A percentile compares a stretch with the other conserved stretches of the same genome.
phyloP scores from a whole-genome alignment of 371 early-diverging fungal genomes.

The Mortierella sp. region DNA sequence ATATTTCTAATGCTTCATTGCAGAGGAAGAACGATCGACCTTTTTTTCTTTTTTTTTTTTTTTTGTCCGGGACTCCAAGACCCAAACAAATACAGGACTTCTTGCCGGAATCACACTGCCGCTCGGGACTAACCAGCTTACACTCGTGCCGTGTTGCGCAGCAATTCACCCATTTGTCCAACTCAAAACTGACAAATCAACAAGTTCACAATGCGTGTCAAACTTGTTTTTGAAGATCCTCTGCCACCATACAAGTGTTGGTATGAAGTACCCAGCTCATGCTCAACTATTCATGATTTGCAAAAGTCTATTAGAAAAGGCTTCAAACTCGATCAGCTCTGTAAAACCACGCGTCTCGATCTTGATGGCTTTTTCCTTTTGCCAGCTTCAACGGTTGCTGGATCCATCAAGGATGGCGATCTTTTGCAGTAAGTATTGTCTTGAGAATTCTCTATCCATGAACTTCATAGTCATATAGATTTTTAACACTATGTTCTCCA shows the following conservation, averaged over 20 bases:
- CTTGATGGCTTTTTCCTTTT: conserved; percentile 55
- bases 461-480: background rate
- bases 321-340: conserved; percentile 31
- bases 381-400: conserved; percentile 30
- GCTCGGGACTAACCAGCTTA: background rate
- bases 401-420: conserved; percentile 46
- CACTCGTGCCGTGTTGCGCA: background rate
- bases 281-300: conserved; percentile 41
- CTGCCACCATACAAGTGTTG: conserved; percentile 55
- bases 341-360: conserved; percentile 53
- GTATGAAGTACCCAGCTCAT: conserved; percentile 44
- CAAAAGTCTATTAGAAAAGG: conserved; percentile 43
- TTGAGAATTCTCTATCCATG: background rate
- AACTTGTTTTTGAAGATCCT: conserved; percentile 48
- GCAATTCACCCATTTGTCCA: background rate
- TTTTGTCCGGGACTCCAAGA: background rate
- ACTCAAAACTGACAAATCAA: conserved; percentile 3
- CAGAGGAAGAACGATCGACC: background rate
- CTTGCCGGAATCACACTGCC: background rate
- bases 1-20: background rate
- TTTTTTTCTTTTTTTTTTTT: background rate
- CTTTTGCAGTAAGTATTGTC: conserved; percentile 35
- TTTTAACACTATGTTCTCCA: no score
- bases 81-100: background rate
- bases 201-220: conserved; percentile 34